A percentile compares a stretch with the other conserved stretches of the same genome.
phyloP scores from a whole-genome alignment of 2,329 filamentous ascomycete genomes.

The Davidsoniella neocaledoniae region DNA sequence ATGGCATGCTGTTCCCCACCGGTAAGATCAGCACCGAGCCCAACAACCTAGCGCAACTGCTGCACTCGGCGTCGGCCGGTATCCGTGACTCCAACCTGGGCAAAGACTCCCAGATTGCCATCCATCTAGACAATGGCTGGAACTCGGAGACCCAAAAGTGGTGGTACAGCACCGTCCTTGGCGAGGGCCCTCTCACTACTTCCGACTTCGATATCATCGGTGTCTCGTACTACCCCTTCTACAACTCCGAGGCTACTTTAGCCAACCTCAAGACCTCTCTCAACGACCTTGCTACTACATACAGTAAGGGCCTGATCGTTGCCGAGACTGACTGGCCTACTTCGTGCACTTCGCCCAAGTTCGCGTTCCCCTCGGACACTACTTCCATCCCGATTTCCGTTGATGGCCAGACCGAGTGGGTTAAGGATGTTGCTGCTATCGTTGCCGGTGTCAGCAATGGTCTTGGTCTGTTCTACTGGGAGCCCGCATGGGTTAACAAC shows the following conservation, averaged over 20 bases:
- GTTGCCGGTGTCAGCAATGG: slow-evolving; percentile 37
- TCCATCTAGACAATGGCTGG: slow-evolving; percentile 64
- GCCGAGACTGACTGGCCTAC: slow-evolving; percentile 57
- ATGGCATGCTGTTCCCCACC: slow-evolving; percentile 49
- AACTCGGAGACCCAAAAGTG: slow-evolving; percentile 48
- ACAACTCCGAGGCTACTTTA: slow-evolving; percentile 41
- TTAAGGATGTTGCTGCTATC: slow-evolving; percentile 40
- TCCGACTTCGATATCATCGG: slow-evolving; percentile 55
- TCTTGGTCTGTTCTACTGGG: slow-evolving; percentile 54
- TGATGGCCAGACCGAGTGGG: slow-evolving; percentile 44
- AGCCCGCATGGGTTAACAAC: slow-evolving; percentile 55
- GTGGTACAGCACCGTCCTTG: slow-evolving; percentile 45
- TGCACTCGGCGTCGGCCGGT: slow-evolving; percentile 46
- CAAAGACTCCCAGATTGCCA: slow-evolving; percentile 50
- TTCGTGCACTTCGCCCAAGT: slow-evolving; percentile 39
- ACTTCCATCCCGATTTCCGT: slow-evolving; percentile 43
- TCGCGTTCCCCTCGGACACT: slow-evolving; percentile 43
- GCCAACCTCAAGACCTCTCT: slow-evolving; percentile 37
- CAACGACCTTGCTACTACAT: slow-evolving; percentile 40
- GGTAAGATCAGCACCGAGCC: slow-evolving; percentile 34
- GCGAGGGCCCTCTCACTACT: slow-evolving; percentile 28
- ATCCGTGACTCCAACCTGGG: slow-evolving; percentile 44
- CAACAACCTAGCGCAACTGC: slow-evolving; percentile 43
- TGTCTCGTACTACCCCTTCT: slow-evolving; percentile 60
- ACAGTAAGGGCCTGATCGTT: slow-evolving; percentile 50